Base-by-base conservation (phyloP, 306 rosid genomes). In the Medicago truncatula region DNA sequence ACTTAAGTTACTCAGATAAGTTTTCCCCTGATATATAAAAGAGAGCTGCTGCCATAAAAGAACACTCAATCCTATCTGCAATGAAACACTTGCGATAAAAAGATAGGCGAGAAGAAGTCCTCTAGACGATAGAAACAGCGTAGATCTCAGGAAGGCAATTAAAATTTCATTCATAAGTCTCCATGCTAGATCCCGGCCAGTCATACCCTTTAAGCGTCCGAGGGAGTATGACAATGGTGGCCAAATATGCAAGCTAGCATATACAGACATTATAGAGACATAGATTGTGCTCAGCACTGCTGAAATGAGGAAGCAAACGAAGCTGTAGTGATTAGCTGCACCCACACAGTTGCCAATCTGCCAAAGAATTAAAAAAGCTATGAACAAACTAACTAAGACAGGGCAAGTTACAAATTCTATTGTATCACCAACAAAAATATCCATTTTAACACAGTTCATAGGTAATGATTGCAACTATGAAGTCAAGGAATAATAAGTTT, bases 341-440 rank as follows among this genome's bases (percentile, higher is more conserved):
- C 97, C 99, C 39, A 95, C 97, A 76, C 99, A 95, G 81, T 95
- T 95, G 82, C 99, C 99, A 52, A 95, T 95, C 99, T 95, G 97
- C 85, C 81, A 76, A 73, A 67, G 46, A 41, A 58, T 84, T 49
- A 61, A 69, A 49, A 20, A 59, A 74, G 31, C 2, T 57, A 78
- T 69, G 70, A 84, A 5, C 65, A 44, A 54, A 72, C 46, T 6
- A 85, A 73, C 46, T 73, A 52, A 78, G 38, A 46, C 23, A 61
- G 53, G 58, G 21, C 17, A 46, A 3, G 7, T 46, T 11, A 44
- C 15, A 44, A 44, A 44, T 15, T 44, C 13, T 11, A 44, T 3
- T 44, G 15, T 44, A 44, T 44, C 50, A 44, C 15, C 13, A 44
- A 44, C 15, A 46, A 46, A 46, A 46, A 16, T 46, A 46, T 46